phyloP scores from a whole-genome alignment of 2,329 filamentous ascomycete species.

The Sordariomycetes sp. region DNA sequence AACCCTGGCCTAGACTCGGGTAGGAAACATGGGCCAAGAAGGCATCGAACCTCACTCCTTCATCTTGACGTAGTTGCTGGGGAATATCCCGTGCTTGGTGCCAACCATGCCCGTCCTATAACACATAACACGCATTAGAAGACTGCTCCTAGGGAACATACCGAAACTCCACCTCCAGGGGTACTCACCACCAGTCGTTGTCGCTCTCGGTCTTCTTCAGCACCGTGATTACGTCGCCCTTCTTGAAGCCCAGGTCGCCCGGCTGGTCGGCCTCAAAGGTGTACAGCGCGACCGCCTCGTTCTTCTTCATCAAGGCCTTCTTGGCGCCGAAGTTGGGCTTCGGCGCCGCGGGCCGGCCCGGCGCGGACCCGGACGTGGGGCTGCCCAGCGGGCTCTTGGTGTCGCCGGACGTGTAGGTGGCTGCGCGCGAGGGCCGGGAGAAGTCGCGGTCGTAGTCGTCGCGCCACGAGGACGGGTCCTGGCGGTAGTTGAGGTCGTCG shows the following conservation, averaged over 20 bases:
- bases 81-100: slow-evolving; percentile 80
- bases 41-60: slow-evolving; percentile 27
- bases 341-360: slow-evolving; percentile 71
- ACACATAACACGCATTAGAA: background rate
- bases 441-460: slow-evolving; percentile 12
- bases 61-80: slow-evolving; percentile 68
- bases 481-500: slow-evolving; percentile 37
- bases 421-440: slow-evolving; percentile 34
- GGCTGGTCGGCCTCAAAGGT: slow-evolving; percentile 92
- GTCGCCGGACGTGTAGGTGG: slow-evolving; percentile 27
- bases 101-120: slow-evolving; percentile 79
- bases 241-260: slow-evolving; percentile 90
- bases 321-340: slow-evolving; percentile 72
- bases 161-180: background rate
- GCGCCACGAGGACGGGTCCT: background rate
- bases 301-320: slow-evolving; percentile 45
- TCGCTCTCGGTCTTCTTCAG: slow-evolving; percentile 88
- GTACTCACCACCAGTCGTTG: slow-evolving; percentile 81
- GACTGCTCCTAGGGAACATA: background rate
- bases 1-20: background rate
- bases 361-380: slow-evolving; percentile 31
- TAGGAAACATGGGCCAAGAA: slow-evolving; percentile 8
- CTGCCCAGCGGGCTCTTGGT: background rate
- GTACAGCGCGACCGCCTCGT: slow-evolving; percentile 84
- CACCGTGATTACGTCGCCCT: slow-evolving; percentile 92